Base-by-base conservation (phyloP, 345 rosid species). In the Hypericum androsaemum region DNA sequence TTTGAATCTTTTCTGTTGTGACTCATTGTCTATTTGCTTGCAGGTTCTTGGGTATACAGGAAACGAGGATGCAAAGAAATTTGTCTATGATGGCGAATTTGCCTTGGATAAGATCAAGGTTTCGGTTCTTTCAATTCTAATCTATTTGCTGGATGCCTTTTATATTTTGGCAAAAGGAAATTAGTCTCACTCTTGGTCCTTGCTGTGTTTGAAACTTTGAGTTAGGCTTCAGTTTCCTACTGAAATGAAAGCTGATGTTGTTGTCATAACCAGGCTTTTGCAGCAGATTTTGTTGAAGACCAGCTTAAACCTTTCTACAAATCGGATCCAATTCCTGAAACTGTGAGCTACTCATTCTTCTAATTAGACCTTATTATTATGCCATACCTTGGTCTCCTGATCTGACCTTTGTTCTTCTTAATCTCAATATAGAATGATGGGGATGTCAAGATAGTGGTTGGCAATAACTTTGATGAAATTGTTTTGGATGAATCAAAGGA, bases 371-470 rank as follows among this genome's bases (percentile, higher is more conserved):
- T 47, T 45, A 42, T 49, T 61, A 35, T 8, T 46, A 52, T 43
- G 22, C 3, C 15, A 47, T 36, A 17, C 40, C 50, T 38, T 37
- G 10, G 48, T 32, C n/a, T 50, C 35, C 6, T 39, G 16, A 49
- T 64, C 48, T 74, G 54, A 64, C 63, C 36, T 53, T 6, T 17
- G 41, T 52, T 45, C 37, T 56, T 5, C 11, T 9, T 47, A 10
- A 56, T 37, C 43, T 70, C 46, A 58, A 22, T 39, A 59, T 69
- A 92, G 99, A 92, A 92, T 54, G 87, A 88, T 51, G 99, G 77
- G 37, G 97, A 92, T 78, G 97, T 92, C 71, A 92, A 92, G 75
- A 71, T 88, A 49, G 94, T 92, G 53, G 99, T 92, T 10, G 97
- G 95, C 46, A 65, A 85, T 69, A 92, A 85, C 69, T 92, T 92